Percentiles rank a stretch among this genome's conserved stretches.
phyloP scores from a whole-genome alignment of 371 early-diverging fungal species.

The Mortierella sp. region DNA sequence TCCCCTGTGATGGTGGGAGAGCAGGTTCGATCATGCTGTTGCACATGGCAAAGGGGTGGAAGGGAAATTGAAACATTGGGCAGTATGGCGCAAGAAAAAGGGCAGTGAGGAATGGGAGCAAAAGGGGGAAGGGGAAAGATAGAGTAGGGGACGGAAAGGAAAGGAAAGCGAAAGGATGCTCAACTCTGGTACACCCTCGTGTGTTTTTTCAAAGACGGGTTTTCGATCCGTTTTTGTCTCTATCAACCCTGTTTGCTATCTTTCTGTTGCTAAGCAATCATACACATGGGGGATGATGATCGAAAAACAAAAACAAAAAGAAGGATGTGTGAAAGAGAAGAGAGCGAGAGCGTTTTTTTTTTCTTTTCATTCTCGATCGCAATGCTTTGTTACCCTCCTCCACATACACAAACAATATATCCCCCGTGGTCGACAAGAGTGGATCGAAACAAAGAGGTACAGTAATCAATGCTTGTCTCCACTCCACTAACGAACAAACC shows the following conservation, averaged over 20 bases:
- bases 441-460: no score
- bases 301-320: not conserved
- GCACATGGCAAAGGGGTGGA: constrained; percentile 14
- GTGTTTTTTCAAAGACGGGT: not conserved
- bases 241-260: not conserved
- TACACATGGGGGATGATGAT: not conserved
- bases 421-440: no score
- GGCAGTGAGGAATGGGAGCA: not conserved
- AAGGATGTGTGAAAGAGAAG: not conserved
- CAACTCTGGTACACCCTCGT: not conserved
- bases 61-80: not conserved
- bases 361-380: no score
- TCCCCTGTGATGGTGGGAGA: not conserved
- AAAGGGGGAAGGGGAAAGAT: constrained; percentile 2
- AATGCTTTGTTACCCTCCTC: no score
- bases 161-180: not conserved
- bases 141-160: not conserved
- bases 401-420: no score
- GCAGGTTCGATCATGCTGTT: not conserved
- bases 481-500: not conserved
- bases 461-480: no score
- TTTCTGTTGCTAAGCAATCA: not conserved
- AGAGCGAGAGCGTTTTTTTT: no score
- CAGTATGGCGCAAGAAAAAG: not conserved
- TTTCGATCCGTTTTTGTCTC: constrained; percentile 2